Evolutionary conservation across 495 filamentous ascomycete genomes (phyloP).

Genomic region (Neurospora sp.): DNA sequence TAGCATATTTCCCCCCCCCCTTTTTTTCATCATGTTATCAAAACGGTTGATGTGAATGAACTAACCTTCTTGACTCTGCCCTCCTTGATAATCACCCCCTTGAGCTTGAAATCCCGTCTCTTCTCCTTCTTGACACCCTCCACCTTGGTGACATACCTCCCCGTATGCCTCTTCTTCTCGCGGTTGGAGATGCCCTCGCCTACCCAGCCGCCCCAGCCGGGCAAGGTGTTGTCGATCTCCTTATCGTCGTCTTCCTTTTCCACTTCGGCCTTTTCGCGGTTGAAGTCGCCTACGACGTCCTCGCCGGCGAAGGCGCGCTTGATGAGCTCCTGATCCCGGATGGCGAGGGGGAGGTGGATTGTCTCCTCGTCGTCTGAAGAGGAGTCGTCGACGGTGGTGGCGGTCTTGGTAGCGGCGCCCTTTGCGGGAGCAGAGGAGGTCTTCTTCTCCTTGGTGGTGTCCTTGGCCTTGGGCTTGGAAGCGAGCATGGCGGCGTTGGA

Average conservation of each 20-base stretch:
- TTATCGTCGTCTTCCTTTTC: slow-evolving; percentile 76
- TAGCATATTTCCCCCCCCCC: slow-evolving; percentile 17
- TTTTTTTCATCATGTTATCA: too few species aligned
- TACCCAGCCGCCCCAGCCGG: slow-evolving; percentile 84
- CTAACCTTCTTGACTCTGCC: slow-evolving; percentile 81
- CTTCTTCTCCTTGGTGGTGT: not conserved
- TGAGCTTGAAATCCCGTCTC: slow-evolving; percentile 71
- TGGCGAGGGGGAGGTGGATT: slow-evolving; percentile 47
- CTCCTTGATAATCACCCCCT: slow-evolving; percentile 85
- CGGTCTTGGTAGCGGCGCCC: not conserved
- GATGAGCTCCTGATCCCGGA: slow-evolving; percentile 72
- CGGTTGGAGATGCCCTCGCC: slow-evolving; percentile 63
- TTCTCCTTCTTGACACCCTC: slow-evolving; percentile 68
- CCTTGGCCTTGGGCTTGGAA: slow-evolving; percentile 19
- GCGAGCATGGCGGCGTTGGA: slow-evolving; percentile 25
- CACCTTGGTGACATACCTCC: slow-evolving; percentile 53
- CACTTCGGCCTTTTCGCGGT: slow-evolving; percentile 63
- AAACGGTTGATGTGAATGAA: not conserved
- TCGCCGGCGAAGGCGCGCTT: slow-evolving; percentile 82
- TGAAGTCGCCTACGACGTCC: slow-evolving; percentile 76
- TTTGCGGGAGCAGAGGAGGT: not conserved
- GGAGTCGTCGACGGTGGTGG: slow-evolving; percentile 12
- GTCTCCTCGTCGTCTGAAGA: slow-evolving; percentile 48
- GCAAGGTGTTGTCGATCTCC: slow-evolving; percentile 71
- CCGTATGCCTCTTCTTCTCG: slow-evolving; percentile 49